phyloP scores from a whole-genome alignment of 108 stramenopile species.

The Cyclotella cryptica region DNA sequence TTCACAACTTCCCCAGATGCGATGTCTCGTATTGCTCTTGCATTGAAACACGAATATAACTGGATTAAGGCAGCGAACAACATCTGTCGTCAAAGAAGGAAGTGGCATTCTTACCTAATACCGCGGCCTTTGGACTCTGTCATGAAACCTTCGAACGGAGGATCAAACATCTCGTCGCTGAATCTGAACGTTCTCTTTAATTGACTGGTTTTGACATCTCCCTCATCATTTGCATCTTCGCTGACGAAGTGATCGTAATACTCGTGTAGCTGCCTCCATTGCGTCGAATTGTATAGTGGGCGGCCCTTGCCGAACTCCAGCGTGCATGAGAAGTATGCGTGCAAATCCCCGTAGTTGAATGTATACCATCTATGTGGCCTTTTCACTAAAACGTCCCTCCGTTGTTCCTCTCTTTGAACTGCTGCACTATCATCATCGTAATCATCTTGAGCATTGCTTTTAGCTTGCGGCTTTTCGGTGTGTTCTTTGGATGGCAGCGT shows the following conservation, averaged over 20 bases:
- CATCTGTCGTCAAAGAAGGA: no score
- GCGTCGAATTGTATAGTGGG: background rate
- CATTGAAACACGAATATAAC: background rate
- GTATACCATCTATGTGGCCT: background rate
- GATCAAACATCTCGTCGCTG: background rate
- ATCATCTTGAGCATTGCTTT: no score
- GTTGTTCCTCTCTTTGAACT: no score
- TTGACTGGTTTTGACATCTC: background rate
- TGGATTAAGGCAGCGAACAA: no score
- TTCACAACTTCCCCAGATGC: background rate
- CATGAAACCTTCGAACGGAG: background rate
- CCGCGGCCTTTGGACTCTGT: background rate
- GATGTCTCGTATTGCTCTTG: background rate
- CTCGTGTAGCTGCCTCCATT: background rate
- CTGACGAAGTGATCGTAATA: background rate
- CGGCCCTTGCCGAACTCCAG: background rate
- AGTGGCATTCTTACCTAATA: background rate
- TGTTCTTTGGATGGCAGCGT: no score
- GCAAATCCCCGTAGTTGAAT: conserved; percentile 6
- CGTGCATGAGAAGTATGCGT: conserved; percentile 7
- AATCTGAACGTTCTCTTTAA: background rate
- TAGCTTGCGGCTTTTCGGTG: no score
- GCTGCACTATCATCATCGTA: no score
- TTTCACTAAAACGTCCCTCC: no score
- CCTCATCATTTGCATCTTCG: background rate